Evolutionary conservation across 805 yeast species (phyloP).

Genomic region (Clavispora asparagi): DNA sequence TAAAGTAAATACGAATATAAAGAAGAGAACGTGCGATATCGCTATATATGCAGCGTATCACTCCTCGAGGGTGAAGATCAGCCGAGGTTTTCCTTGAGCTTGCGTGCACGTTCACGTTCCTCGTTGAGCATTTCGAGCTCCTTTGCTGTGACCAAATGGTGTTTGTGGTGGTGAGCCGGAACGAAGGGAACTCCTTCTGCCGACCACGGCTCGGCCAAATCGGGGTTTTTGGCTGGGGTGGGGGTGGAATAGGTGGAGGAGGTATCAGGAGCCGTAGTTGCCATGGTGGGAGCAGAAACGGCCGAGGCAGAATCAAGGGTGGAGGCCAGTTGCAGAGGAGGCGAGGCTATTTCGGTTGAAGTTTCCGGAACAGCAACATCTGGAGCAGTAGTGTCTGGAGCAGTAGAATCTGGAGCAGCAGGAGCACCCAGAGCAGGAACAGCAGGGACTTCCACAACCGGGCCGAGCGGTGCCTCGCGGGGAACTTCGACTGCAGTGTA

Average conservation of each 20-base stretch:
- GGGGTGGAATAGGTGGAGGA: neutral
- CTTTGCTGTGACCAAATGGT: constrained; percentile 66
- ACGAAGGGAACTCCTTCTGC: constrained; percentile 1
- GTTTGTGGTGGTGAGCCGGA: constrained; percentile 44
- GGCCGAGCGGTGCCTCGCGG: neutral
- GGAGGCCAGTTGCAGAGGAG: neutral
- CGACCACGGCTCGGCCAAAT: neutral
- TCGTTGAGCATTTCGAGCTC: constrained; percentile 39
- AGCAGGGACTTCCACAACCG: neutral
- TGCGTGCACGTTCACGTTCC: constrained; percentile 23
- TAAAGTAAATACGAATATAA: too few relatives aligned
- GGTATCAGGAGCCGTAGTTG: neutral
- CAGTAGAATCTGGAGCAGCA: too few relatives aligned
- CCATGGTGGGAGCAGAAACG: neutral
- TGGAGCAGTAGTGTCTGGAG: too few relatives aligned
- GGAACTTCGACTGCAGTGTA: neutral
- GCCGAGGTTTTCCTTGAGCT: constrained; percentile 5
- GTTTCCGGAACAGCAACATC: too few relatives aligned
- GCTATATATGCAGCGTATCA: too few relatives aligned
- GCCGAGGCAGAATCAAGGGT: neutral
- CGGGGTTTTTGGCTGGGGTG: neutral
- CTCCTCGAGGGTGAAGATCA: neutral
- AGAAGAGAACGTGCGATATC: too few relatives aligned
- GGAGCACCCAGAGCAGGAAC: too few relatives aligned
- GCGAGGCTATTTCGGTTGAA: too few relatives aligned